Base-by-base conservation (phyloP, 228 moss, liverwort and hornwort genomes). In the Sphagnum fallax region DNA sequence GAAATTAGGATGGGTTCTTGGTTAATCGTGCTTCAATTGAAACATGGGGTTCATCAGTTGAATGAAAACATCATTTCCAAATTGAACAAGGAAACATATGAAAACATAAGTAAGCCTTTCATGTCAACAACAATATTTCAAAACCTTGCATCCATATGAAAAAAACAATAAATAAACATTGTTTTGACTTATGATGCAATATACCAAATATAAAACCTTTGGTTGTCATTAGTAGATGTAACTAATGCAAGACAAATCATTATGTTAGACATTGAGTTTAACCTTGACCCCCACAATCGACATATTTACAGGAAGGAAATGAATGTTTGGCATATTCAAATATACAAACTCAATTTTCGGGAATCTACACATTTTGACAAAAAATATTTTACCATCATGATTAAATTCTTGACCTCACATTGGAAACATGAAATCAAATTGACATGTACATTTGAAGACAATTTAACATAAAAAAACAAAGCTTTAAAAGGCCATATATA, bases 41-140 rank as follows among this genome's bases (percentile, higher is more conserved):
- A 58, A 93, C 98, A 78, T 98, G 98, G 16, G 98, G 92, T 75
- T 98, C 98, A 72, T 98, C 98, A 52, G 87, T 89, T 5, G 98
- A 47, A 85, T 11, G 60, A 90, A 98, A 51, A 98, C 80, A 68
- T 98, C 98, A 61, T 98, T 82, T 69, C 94, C 85, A 71, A 98
- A 94, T 94, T 98, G 93, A 76, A 75, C 14, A 71, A 79, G n/a
- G 18, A 18, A 18, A 18, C 18, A 18, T 18, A 18, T 18, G 18
- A 18, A 18, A 18, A 18, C 18, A 18, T 0, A 18, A 18, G 59
- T 60, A 10, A 60, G 59, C 11, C 59, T 10, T n/a, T 10, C 75
- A 13, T 1, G 47, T 2, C 1, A 47, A 8, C 8, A 16, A 16
- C 15, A 1, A 7, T n/a, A 63, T n/a, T 63, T 63, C 63, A 63